Base-by-base conservation (phyloP, 2,329 filamentous ascomycete genomes). In the Cladosporium sp. region DNA sequence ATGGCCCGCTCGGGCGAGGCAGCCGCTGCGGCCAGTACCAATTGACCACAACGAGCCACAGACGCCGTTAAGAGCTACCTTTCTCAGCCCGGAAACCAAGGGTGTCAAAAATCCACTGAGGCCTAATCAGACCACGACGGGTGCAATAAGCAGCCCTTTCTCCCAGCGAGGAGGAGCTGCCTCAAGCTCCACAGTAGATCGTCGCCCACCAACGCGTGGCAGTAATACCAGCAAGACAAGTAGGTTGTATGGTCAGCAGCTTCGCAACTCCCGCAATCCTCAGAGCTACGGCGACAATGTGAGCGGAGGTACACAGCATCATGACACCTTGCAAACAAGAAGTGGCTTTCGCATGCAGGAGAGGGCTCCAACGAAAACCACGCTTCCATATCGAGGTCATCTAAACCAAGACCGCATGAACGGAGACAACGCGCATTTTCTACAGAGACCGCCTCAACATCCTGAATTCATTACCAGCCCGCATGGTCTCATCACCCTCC, bases 131-230 rank as follows among this genome's bases (percentile, higher is more conserved):
- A 27, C 22, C 19, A 30, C 19, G 39, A 25, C 30, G 1, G 43
- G 64, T 35, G 60, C 60, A 7, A 64, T 71, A 48, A 60, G 67
- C 59, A 72, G 69, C 64, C 67, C 69, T 8, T 70, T 70, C 54
- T 71, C 72, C 54, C 57, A 46, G 18, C 45, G 43, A 13, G 39
- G 22, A 29, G 4, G 9, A 16, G 8, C 29, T 19, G 30, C n/a
- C 19, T 13, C 32, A 30, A 20, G 11, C 12, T 22, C 18, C 7
- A 25, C 18, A 22, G 7, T 7, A 3, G 12, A 11, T 35, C 22
- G 9, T n/a, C 32, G 32, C 13, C 36, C 45, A 6, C 43, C 20
- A 33, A 8, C 22, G 36, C 40, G 20, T 3, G 27, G 19, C 19
- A 20, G 20, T 41, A 19, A 38, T 38, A 18, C 13, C 47, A 38